A percentile compares a stretch with the other conserved stretches of the same genome.
These are phyloP conservation scores for Lasiosphaeria ovina DNA, from an alignment of 495 filamentous ascomycete genomes.

Conservation along the genomic window DNA sequence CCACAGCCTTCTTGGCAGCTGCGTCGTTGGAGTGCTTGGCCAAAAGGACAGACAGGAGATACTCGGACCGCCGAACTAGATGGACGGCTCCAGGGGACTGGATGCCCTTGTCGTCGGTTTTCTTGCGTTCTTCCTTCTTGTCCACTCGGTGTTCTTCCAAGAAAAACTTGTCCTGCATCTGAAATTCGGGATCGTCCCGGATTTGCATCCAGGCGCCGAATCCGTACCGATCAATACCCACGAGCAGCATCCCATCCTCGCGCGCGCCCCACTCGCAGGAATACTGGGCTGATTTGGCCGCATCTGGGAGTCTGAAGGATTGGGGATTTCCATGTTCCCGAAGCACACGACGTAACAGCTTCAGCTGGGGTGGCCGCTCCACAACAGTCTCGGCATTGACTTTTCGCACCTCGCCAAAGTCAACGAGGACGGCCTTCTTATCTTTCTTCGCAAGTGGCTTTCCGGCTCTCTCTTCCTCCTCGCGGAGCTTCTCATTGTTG, in stretches of 20 bases:
- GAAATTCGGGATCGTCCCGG: slow-evolving; percentile 84
- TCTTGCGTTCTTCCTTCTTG: slow-evolving; percentile 86
- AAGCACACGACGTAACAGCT: slow-evolving; percentile 72
- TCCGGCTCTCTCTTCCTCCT: slow-evolving; percentile 69
- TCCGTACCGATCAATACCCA: slow-evolving; percentile 88
- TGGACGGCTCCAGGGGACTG: slow-evolving; percentile 96
- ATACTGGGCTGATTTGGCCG: slow-evolving; percentile 82
- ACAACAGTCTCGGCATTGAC: slow-evolving; percentile 93
- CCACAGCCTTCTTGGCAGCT: slow-evolving; percentile 75
- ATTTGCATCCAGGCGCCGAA: slow-evolving; percentile 94
- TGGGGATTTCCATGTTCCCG: slow-evolving; percentile 59
- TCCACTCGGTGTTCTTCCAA: slow-evolving; percentile 97
- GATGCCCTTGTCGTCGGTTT: slow-evolving; percentile 70
- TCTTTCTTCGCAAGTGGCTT: slow-evolving; percentile 90
- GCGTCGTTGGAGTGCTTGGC: slow-evolving; percentile 69
- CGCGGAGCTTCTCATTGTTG: slow-evolving; percentile 64
- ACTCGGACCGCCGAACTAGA: slow-evolving; percentile 90
- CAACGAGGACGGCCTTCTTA: slow-evolving; percentile 91
- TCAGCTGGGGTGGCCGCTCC: slow-evolving; percentile 84
- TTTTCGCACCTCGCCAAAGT: slow-evolving; percentile 85
- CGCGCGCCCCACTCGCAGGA: slow-evolving; percentile 84
- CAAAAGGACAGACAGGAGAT: slow-evolving; percentile 85
- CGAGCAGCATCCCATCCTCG: slow-evolving; percentile 95
- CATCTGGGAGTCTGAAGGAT: slow-evolving; percentile 85
- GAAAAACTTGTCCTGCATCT: slow-evolving; percentile 89